Evolutionary conservation across 2,329 filamentous ascomycete species (phyloP), one percentile per base, ranked within the genome.

Genomic region (Curvularia verruculosa): DNA sequence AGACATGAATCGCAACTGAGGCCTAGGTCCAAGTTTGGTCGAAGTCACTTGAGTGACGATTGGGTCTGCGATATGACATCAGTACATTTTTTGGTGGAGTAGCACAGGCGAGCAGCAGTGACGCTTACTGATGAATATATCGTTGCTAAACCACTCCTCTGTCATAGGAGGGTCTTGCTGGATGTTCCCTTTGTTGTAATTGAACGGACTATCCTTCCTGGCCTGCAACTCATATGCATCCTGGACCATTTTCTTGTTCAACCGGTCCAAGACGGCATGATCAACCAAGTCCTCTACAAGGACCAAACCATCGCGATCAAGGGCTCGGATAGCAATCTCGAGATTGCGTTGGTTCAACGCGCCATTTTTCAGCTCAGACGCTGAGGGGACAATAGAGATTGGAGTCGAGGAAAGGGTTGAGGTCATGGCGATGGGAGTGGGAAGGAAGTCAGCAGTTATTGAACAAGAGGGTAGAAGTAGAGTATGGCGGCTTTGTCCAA

Each of bases 151-250:
- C 62, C 59, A 71, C 41, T 83, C 71, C 0, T 75, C 71, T 0
- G 82, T 79, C 2, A 84, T 79, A 0, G 83, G 84, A 0, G 85
- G 78, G 60, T 87, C 85, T 66, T 88, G 86, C 59, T 88, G 85
- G 31, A 87, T 76, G 60, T 87, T 88, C 1, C 83, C 84, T 46
- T 80, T 80, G 65, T 87, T 87, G 67, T 87, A 87, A 63, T 88
- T 88, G 76, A 82, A 88, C 0, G 82, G 80, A 15, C 84, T 78
- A 19, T 85, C 80, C 1, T 84, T 84, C 29, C 78, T 74, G 0
- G 75, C 76, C 54, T 84, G 82, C 2, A 88, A 75, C 3, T 71
- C 66, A 2, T 77, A 77, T 1, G 85, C 85, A 67, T 89, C 86
- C 44, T 82, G 34, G 1, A 84, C 78, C 86, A 89, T 89, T 61